Base-by-base conservation (phyloP, 192 early-diverging fungal species). In the Backusella parvicylindrica region DNA sequence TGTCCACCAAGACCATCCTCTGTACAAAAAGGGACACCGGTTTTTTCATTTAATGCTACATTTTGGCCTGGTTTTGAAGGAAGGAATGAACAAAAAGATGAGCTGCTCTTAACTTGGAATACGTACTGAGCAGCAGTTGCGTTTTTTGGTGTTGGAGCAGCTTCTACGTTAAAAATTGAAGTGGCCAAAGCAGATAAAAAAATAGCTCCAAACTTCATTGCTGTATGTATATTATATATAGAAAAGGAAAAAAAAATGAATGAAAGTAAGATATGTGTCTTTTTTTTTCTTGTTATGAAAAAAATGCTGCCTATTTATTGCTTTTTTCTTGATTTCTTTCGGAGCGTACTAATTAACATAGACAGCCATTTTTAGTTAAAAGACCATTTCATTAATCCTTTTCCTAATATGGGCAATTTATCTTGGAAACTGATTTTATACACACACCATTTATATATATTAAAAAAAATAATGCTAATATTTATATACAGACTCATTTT, bases 1-100 rank as follows among this genome's bases (percentile, higher is more conserved):
- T 73, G 73, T 13, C 85, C 80, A 26, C 76, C 78, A 5, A 71
- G 36, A 3, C 74, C 3, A 23, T 63, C 47, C 9, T 72, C 70
- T 13, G 84, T 85, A 66, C 87, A 88, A 50, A 85, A 88, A 21
- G 85, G 80, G 0, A 86, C 68, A 26, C 78, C 87, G 4, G 63
- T 16, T 16, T 78, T 56, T 56, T 88, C 87, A 1, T 49, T 72
- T n/a, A 74, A 77, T 68, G 82, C 82, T 2, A 79, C 70, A 11
- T 66, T 78, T 26, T 60, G 21, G 8, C 85, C 87, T 1, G 68
- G 79, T 5, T 41, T 60, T 4, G 86, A 84, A 71, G 84, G 81
- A 76, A 87, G 49, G 49, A 71, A 82, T 1, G 67, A 43, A 63
- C 81, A 82, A 26, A 78, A 82, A 2, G 68, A 31, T 30, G 30